Evolutionary conservation across 306 rosid species (phyloP), one percentile per base, ranked within the genome.

Genomic region (Myrica gale): DNA sequence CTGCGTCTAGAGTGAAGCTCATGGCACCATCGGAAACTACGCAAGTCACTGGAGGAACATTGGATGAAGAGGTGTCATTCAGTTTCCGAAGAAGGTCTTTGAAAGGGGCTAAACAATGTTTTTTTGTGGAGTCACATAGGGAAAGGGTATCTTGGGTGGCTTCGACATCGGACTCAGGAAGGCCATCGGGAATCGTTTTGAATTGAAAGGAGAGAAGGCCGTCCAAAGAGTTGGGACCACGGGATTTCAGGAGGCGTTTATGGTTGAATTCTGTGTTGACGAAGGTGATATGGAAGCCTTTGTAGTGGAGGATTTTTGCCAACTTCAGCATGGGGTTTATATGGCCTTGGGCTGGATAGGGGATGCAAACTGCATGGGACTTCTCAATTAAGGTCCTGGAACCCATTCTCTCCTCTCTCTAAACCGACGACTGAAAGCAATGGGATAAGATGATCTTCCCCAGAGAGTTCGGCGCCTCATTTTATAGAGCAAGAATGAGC

Each of bases 1-100:
- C 91, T n/a, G 85, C 93, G 2, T 70, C 81, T 0, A 81, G 7
- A n/a, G 91, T 82, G 74, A 91, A 91, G 9, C 56, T 75, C 91
- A 85, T 80, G 46, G 0, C 9, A 10, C 85, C 90, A 26, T 91
- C 93, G 0, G 87, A 73, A 41, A 91, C 83, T 9, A 91, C 12
- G 37, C 89, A 87, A 8, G 81, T 81, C 1, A 87, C 89, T 0
- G 80, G 89, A 9, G 96, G 90, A 12, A 41, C 72, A 13, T 74
- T 7, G 7, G 69, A 65, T 7, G 47, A 9, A 39, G 79, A 7
- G 48, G 73, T 7, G 54, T 48, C 19, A 11, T 87, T 88, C 15
- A 90, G 80, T 47, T 79, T 69, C 0, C 19, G 16, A 13, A 90
- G 68, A 20, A 91, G 90, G 37, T 78, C 67, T 20, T 20, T 79